Conservation (phyloP, 202 grass and related monocot genomes). For the Eragrostis tef region DNA sequence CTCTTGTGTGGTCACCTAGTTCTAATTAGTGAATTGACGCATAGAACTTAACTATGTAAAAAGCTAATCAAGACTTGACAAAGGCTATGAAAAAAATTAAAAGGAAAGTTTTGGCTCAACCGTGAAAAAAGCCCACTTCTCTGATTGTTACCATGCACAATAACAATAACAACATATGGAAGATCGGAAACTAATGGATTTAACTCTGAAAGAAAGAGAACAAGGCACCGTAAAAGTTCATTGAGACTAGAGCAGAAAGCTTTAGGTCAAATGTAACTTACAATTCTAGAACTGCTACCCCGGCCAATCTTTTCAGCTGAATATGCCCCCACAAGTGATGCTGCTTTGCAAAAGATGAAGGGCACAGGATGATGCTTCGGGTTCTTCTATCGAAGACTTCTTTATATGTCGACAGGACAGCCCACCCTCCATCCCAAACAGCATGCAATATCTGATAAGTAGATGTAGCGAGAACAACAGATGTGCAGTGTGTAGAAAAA, state of each 20-base stretch:
- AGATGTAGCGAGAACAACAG: slow-evolving; percentile 27
- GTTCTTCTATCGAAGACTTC: slow-evolving; percentile 30
- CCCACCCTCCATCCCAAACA: slow-evolving; percentile 42
- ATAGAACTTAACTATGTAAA: background rate
- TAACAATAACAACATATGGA: background rate
- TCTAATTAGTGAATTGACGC: background rate
- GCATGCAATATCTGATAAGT: slow-evolving; percentile 44
- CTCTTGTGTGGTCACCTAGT: background rate
- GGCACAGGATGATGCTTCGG: slow-evolving; percentile 47
- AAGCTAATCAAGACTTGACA: background rate
- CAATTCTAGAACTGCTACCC: slow-evolving; percentile 44
- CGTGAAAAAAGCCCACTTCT: background rate
- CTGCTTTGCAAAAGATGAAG: slow-evolving; percentile 56
- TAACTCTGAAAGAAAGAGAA: background rate
- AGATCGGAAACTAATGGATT: background rate
- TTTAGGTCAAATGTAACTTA: slow-evolving; percentile 52
- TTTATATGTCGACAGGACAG: slow-evolving; percentile 55
- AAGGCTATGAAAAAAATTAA: background rate
- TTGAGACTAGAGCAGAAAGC: slow-evolving; percentile 35
- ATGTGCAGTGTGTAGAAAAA: slow-evolving; percentile 3
- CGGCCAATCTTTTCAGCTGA: slow-evolving; percentile 49
- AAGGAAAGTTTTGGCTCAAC: background rate
- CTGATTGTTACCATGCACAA: slow-evolving; percentile 25
- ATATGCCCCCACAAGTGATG: slow-evolving; percentile 50
- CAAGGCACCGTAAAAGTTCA: background rate